Conservation (phyloP, 345 rosid genomes). For the Hibiscus trionum region DNA sequence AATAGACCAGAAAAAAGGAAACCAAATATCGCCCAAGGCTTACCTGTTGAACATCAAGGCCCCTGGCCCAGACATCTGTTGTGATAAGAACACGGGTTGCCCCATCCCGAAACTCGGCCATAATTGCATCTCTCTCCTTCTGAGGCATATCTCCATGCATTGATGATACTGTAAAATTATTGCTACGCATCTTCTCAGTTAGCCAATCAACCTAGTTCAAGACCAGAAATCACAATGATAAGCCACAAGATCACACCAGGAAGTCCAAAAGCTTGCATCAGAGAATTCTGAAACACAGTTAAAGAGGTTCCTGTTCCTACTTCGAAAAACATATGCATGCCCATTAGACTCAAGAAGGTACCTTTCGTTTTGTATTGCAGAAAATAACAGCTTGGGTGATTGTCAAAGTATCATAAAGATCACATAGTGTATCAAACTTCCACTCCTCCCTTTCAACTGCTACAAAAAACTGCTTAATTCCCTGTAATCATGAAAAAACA, state of each 20-base stretch:
- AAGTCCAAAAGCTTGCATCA: neutral
- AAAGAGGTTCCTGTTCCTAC: neutral
- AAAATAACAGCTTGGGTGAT: constrained; percentile 95
- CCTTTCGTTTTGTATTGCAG: constrained; percentile 98
- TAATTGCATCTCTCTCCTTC: constrained; percentile 89
- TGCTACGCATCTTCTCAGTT: constrained; percentile 90
- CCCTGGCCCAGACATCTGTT: constrained; percentile 99
- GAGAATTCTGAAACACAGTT: neutral
- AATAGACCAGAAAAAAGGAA: neutral
- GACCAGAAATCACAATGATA: neutral
- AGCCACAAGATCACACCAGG: neutral
- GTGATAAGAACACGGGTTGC: constrained; percentile 92
- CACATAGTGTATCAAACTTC: constrained; percentile 96
- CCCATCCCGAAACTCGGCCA: constrained; percentile 73
- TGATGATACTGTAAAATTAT: constrained; percentile 88
- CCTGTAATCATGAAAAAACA: constrained; percentile 36
- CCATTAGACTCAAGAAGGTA: constrained; percentile 11
- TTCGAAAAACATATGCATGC: neutral
- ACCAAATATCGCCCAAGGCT: constrained; percentile 9
- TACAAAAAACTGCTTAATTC: constrained; percentile 90
- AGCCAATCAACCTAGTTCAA: constrained; percentile 86
- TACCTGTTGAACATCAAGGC: constrained; percentile 96
- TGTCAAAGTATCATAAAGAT: constrained; percentile 91
- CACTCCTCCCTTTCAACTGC: constrained; percentile 96
- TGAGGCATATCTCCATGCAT: constrained; percentile 99